Conservation (phyloP, 257 asterid species). For the Solanum sejunctum region DNA sequence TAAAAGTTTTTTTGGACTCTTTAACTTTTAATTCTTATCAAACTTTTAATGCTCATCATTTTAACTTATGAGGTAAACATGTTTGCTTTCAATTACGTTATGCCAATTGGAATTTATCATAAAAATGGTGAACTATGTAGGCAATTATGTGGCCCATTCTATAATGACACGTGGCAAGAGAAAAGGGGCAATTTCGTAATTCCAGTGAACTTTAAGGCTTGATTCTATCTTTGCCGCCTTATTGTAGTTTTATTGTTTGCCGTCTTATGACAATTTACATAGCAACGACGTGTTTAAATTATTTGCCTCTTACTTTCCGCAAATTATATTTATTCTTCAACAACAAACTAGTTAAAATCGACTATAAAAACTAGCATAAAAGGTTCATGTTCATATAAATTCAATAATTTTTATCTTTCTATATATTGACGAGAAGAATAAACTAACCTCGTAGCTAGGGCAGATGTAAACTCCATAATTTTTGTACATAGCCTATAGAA, state of each 20-base stretch:
- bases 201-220: not conserved
- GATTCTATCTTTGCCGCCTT: not conserved
- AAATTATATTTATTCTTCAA: not conserved
- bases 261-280: not conserved
- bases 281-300: not conserved
- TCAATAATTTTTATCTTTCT: not conserved
- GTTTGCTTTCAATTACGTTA: not conserved
- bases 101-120: not conserved
- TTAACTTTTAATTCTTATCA: not conserved
- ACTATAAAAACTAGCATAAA: not conserved
- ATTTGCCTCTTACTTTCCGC: not conserved
- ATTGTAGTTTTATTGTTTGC: not conserved
- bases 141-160: not conserved
- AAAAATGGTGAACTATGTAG: not conserved
- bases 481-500: too few relatives aligned
- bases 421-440: too few relatives aligned
- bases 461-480: too few relatives aligned
- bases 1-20: too few relatives aligned
- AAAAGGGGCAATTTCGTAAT: not conserved
- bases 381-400: not conserved
- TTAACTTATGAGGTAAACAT: not conserved
- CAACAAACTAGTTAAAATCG: not conserved
- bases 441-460: too few relatives aligned
- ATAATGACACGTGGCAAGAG: not conserved
- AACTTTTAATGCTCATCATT: not conserved